A percentile compares a stretch with the other conserved stretches of the same genome.
phyloP scores from a whole-genome alignment of 2,329 filamentous ascomycete species.

The Fusarium sp. region DNA sequence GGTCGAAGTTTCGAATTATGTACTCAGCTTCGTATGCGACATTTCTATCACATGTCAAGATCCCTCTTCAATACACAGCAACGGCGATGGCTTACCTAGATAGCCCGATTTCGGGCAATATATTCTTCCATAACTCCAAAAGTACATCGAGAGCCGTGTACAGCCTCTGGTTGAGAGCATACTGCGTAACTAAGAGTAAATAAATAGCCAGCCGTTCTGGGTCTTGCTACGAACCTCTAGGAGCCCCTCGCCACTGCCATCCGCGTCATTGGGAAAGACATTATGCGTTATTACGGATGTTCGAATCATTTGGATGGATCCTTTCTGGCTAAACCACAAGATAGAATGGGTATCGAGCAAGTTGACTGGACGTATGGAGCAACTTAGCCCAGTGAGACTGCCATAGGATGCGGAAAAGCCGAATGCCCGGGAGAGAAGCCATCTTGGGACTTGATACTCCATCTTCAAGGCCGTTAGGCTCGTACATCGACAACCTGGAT shows the following conservation, averaged over 20 bases:
- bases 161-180: accelerated
- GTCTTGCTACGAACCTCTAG: constrained; percentile 11
- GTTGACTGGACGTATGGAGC: constrained; percentile 9
- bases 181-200: neutral
- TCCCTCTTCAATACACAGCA: accelerated
- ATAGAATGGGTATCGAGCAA: accelerated
- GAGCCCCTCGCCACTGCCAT: neutral
- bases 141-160: neutral
- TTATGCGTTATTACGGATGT: neutral
- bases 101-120: constrained; percentile 13
- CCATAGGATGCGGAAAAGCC: constrained; percentile 10
- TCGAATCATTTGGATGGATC: neutral
- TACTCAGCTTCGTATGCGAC: neutral
- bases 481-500: neutral
- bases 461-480: neutral
- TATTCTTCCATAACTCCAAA: constrained; percentile 6
- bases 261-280: constrained; percentile 5
- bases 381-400: constrained; percentile 6
- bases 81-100: neutral
- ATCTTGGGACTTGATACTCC: constrained; percentile 29
- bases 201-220: accelerated
- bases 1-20: accelerated
- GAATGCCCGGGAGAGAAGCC: constrained; percentile 12
- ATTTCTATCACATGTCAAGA: neutral
- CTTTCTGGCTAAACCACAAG: neutral